Evolutionary conservation across 1,139 yeast species (phyloP).

Genomic region (Suhomyces bribrorum): DNA sequence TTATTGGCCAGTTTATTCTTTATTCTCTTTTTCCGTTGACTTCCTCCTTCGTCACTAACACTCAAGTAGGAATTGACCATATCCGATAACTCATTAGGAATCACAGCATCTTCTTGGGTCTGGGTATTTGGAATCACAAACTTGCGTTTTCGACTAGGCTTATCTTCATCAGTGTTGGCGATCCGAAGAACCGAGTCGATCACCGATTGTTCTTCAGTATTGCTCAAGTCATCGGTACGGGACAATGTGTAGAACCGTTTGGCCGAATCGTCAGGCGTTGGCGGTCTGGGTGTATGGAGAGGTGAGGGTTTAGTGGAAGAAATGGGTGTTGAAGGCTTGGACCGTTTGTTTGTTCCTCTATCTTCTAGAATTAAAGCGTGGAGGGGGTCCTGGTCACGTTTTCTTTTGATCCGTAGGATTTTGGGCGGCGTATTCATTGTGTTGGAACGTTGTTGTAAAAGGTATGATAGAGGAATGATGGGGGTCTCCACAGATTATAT

Average conservation of each 20-base stretch:
- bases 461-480: not conserved
- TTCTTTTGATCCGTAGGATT: conserved; percentile 78
- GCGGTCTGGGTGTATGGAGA: conserved; percentile 15
- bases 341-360: conserved; percentile 41
- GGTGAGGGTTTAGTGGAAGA: conserved; percentile 25
- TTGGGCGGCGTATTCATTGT: conserved; percentile 43
- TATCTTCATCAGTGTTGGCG: conserved; percentile 2
- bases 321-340: conserved; percentile 43
- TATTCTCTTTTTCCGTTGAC: conserved; percentile 12
- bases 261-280: conserved; percentile 15
- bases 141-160: conserved; percentile 20
- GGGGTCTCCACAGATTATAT: not conserved
- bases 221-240: conserved; percentile 54
- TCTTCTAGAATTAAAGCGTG: conserved; percentile 64
- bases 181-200: conserved; percentile 23
- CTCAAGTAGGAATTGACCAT: conserved; percentile 63
- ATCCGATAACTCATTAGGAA: conserved; percentile 65
- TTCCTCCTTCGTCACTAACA: conserved; percentile 15
- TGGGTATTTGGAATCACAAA: conserved; percentile 39
- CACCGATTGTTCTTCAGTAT: conserved; percentile 20
- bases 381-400: conserved; percentile 82
- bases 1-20: conserved; percentile 6
- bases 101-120: conserved; percentile 40
- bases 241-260: conserved; percentile 50
- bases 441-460: not conserved